Percentiles rank a stretch among this genome's conserved stretches.
These are phyloP conservation scores for Spinacia oleracea DNA, from an alignment of 179 eudicot genomes.

Conservation along the genomic window DNA sequence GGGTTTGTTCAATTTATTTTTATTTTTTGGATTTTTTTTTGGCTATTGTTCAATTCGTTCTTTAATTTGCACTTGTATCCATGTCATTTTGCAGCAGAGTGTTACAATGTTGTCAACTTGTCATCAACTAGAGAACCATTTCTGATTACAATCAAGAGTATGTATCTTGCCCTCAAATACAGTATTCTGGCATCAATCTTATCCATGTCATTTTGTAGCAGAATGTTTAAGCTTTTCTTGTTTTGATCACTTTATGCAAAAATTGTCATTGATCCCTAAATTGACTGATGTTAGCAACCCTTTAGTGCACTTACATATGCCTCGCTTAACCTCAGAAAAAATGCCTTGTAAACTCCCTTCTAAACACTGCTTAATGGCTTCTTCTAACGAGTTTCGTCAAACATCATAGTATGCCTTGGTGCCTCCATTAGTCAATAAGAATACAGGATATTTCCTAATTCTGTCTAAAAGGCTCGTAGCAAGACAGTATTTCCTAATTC, in stretches of 20 bases:
- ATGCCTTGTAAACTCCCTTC: constrained; percentile 87
- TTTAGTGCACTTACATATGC: no score
- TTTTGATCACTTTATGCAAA: background rate
- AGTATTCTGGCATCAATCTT: background rate
- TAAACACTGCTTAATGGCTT: constrained; percentile 63
- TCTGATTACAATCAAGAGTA: background rate
- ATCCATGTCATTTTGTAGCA: background rate
- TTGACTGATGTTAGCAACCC: no score
- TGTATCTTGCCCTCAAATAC: background rate
- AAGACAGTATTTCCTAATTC: background rate
- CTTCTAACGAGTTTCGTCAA: constrained; percentile 79
- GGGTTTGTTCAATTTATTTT: no score
- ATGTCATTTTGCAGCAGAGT: no score
- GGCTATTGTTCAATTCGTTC: no score
- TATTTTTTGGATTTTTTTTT: no score
- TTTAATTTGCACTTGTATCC: no score
- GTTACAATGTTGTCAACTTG: background rate
- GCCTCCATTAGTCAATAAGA: constrained; percentile 81
- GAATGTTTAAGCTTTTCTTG: background rate
- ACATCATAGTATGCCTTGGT: constrained; percentile 58
- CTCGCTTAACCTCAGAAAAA: constrained; percentile 80
- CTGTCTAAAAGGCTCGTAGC: background rate
- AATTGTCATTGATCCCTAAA: background rate
- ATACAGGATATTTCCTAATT: constrained; percentile 84
- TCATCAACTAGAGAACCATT: no score